Conservation (phyloP, 2,329 filamentous ascomycete genomes). For the Xylariaceae sp. region DNA sequence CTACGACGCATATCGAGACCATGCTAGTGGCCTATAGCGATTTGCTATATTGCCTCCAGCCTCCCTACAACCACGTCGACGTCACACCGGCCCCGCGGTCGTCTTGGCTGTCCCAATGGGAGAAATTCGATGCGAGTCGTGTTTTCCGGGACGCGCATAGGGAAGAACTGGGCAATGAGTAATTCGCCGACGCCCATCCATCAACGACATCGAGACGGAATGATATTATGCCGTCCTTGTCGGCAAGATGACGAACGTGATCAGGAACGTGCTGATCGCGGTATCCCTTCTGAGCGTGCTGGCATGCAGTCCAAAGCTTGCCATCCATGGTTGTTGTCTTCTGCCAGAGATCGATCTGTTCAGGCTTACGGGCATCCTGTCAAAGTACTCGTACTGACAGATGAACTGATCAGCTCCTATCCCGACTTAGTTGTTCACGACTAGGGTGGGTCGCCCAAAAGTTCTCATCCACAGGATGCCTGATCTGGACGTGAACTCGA, state of each 20-base stretch:
- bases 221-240: conserved; percentile 24
- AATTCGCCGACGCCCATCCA: background rate
- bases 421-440: conserved; percentile 24
- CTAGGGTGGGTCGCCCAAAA: conserved; percentile 1
- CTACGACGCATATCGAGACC: background rate
- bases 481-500: no score
- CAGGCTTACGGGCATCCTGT: conserved; percentile 20
- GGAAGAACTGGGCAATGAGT: no score
- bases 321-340: conserved; percentile 20
- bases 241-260: conserved; percentile 15
- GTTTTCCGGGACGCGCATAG: no score
- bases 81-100: conserved; percentile 12
- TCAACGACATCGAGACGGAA: conserved; percentile 20
- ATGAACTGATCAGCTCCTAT: conserved; percentile 24
- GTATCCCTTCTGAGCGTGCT: conserved; percentile 24
- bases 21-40: background rate
- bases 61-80: conserved; percentile 26
- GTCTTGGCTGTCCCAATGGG: conserved; percentile 17
- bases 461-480: no score
- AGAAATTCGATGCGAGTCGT: conserved; percentile 22
- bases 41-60: background rate
- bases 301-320: conserved; percentile 12
- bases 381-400: conserved; percentile 12
- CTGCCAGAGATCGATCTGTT: conserved; percentile 18
- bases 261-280: conserved; percentile 17